A percentile compares a stretch with the other conserved stretches of the same genome.
Evolutionary conservation across 352 stramenopile species (phyloP).

Genomic region (Globisporangium acanthophoron): DNA sequence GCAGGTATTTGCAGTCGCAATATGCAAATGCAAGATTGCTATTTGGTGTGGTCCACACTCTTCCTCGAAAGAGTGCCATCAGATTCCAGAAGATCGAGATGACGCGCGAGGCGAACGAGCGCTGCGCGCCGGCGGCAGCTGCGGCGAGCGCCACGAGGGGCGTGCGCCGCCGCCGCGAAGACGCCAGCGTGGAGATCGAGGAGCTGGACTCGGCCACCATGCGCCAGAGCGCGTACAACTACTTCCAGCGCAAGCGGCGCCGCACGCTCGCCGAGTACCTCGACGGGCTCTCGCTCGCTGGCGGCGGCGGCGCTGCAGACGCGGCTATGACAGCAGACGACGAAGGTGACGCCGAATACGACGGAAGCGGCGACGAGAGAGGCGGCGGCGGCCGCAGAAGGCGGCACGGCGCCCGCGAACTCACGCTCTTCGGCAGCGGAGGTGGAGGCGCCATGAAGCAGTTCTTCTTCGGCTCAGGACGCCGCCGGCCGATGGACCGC

Average conservation of each 20-base stretch:
- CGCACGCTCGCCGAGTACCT: conserved; percentile 61
- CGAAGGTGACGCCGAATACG: conserved; percentile 16
- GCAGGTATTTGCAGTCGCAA: background rate
- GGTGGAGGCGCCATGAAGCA: conserved; percentile 28
- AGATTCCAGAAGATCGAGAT: background rate
- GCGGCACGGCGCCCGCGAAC: conserved; percentile 5
- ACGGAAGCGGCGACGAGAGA: conserved; percentile 5
- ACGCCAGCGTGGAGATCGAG: conserved; percentile 40
- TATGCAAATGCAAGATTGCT: no score
- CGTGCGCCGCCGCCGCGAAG: conserved; percentile 46
- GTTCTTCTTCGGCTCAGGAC: conserved; percentile 43
- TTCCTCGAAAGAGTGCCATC: no score
- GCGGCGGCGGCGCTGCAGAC: background rate
- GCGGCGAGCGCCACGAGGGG: conserved; percentile 8
- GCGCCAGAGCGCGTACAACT: conserved; percentile 67
- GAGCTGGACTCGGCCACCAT: conserved; percentile 65
- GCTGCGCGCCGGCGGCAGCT: background rate
- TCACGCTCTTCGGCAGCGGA: conserved; percentile 32
- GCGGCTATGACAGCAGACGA: conserved; percentile 16
- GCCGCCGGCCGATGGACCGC: conserved; percentile 41
- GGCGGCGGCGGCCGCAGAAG: conserved; percentile 9
- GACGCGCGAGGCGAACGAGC: background rate
- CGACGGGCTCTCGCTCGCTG: conserved; percentile 41
- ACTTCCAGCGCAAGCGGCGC: conserved; percentile 65
- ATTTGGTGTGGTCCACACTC: no score